Conservation (phyloP, 805 yeast species). For the Cyberlindnera meyerae region DNA sequence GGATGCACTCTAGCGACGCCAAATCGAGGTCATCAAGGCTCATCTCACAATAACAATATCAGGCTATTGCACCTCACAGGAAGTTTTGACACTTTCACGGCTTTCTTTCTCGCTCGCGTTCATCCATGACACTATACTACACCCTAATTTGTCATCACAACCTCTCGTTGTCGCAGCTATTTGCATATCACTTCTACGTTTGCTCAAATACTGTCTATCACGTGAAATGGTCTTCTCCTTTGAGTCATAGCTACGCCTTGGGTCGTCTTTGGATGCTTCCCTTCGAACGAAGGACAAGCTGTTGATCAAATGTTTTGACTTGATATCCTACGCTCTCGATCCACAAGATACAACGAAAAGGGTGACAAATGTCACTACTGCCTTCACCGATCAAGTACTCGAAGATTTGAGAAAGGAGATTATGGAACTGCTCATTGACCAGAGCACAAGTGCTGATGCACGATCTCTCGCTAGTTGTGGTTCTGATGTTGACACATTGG, state of each 20-base stretch:
- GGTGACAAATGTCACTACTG: slow-evolving; percentile 1
- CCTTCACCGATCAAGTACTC: slow-evolving; percentile 16
- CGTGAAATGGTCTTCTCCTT: no score
- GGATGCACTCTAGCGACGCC: slow-evolving; percentile 1
- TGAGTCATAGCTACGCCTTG: no score
- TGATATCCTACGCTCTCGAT: slow-evolving; percentile 10
- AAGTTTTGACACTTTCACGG: slow-evolving; percentile 12
- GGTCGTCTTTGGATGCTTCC: no score
- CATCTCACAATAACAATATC: slow-evolving; percentile 17
- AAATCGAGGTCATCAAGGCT: slow-evolving; percentile 19
- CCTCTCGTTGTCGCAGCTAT: slow-evolving; percentile 10
- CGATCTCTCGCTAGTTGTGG: not conserved
- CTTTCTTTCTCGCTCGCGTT: slow-evolving; percentile 12
- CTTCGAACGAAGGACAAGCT: no score
- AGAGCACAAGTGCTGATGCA: not conserved
- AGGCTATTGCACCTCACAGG: slow-evolving; percentile 16
- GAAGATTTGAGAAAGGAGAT: slow-evolving; percentile 16
- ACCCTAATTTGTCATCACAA: slow-evolving; percentile 4
- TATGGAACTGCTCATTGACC: not conserved
- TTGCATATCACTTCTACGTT: slow-evolving; percentile 7
- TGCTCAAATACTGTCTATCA: no score
- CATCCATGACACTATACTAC: slow-evolving; percentile 8
- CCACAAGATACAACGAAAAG: not conserved
- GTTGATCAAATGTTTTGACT: slow-evolving; percentile 10
- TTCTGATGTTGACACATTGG: not conserved